Base-by-base conservation (phyloP, 768 basidiomycete genomes). In the Strobilomyces confusus region DNA sequence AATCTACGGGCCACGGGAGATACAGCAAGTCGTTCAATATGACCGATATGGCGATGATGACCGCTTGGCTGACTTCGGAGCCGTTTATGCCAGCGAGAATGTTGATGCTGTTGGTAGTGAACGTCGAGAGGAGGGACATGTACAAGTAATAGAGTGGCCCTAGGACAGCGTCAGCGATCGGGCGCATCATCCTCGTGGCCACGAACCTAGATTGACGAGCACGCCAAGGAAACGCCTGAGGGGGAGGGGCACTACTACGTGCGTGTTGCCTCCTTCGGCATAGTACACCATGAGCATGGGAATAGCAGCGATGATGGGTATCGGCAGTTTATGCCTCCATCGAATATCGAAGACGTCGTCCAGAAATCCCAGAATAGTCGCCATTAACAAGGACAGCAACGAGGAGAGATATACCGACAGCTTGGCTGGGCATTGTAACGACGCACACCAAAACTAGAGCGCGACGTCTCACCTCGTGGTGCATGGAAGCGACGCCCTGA, bases 261-360 rank as follows among this genome's bases (percentile, higher is more conserved):
- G 83, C 0, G 97, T 99, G 60, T 94, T 86, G 9, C 97, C 97
- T 11, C 82, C 81, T 62, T 95, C 95, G 2, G 97, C 92, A 69
- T 90, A 95, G 71, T 98, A 99, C 9, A 98, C 95, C 75, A 98
- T 87, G 23, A 99, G 77, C 19, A 98, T 80, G 3, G 97, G 97
- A 15, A 99, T 89, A 20, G 91, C 90, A 0, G 93, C 95, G 56
- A 99, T 89, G 65, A 99, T 82, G 0, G 97, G 97, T 49, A 99
- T 95, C 0, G 97, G 97, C 13, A 99, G 73, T 69, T 99, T 99
- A 72, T 98, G 93, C 52, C 97, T 75, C 97, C 97, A 99, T 17
- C 97, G 85, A 59, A 99, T 98, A 68, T 99, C 97, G 61, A 98
- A 99, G 5, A 98, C 81, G 69, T 99, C 97, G 63, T 99, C 97